These are phyloP conservation scores for Fraxinus platypoda DNA, from an alignment of 305 asterid genomes.

Conservation along the genomic window DNA sequence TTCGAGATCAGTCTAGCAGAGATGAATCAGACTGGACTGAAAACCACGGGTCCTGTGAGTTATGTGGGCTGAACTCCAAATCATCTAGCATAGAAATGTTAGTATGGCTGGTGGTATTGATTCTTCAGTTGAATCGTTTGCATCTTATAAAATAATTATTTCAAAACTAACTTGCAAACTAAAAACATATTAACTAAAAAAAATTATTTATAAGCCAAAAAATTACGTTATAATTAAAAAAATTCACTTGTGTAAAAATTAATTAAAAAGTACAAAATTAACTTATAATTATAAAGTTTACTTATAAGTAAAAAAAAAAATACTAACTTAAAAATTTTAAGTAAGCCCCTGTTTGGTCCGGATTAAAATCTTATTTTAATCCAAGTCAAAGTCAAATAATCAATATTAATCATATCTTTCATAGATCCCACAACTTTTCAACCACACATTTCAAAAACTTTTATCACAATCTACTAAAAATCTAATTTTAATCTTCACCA, in stretches of 20 bases:
- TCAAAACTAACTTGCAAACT: not conserved
- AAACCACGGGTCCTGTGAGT: not conserved
- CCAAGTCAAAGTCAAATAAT: no score
- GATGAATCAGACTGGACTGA: slow-evolving; percentile 9
- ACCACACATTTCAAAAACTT: no score
- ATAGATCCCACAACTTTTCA: no score
- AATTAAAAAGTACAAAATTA: not conserved
- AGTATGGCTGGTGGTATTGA: not conserved
- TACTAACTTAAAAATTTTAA: not conserved
- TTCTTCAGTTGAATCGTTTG: not conserved
- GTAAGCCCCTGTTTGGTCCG: no score
- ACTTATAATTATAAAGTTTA: not conserved
- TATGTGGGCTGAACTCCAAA: not conserved
- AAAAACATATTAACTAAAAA: not conserved
- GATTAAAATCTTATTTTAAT: no score
- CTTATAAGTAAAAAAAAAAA: not conserved
- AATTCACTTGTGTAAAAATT: not conserved
- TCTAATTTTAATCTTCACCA: no score
- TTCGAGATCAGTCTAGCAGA: slow-evolving; percentile 3
- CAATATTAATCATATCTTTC: no score
- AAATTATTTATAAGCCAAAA: not conserved
- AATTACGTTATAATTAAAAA: no score
- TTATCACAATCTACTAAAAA: no score
- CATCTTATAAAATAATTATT: not conserved
- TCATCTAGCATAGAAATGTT: not conserved